Evolutionary conservation across 768 basidiomycete species (phyloP), one percentile per base, ranked within the genome.

Genomic region (Russula emetica): DNA sequence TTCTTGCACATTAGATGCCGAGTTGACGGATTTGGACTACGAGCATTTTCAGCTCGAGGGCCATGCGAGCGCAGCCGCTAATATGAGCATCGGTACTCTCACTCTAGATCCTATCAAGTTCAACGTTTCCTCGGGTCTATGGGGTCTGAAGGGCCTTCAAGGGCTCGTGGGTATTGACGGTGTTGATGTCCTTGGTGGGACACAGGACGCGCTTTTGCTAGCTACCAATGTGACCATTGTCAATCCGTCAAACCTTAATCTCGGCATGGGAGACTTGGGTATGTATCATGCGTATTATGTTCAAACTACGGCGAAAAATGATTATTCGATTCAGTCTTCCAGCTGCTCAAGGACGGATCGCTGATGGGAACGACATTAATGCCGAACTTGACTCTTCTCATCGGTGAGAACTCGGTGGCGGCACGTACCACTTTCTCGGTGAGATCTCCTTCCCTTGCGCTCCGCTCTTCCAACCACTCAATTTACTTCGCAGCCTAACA

Each of bases 31-130:
- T 61, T 70, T 75, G 18, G 72, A 75, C 30, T 71, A 62, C n/a
- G 78, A 79, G 36, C 72, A 79, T 11, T 89, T 90, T 73, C 75
- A 76, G 45, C 78, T 90, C 42, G 74, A 83, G 51, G 87, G 87
- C 38, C 76, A 79, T 64, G 83, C 87, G 58, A 76, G 77, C 22
- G 82, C 88, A 4, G 73, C 86, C 10, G 83, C 87, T 24, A 85
- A 79, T 66, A 79, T 79, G 70, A 82, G 80, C 70, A 77, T 88
- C 58, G 88, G 88, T 44, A 77, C 81, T 67, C 82, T 90, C 61
- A 84, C 82, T n/a, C 78, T 90, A 9, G 81, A 87, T 70, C 80
- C 85, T 6, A 89, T 90, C 72, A 82, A 82, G 61, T 86, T 90
- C 71, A 83, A 88, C 66, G 87, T 89, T 3, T 77, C 85, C 8